Base-by-base conservation (phyloP, 202 grass and related monocot species). In the Hordeum pubiflorum region DNA sequence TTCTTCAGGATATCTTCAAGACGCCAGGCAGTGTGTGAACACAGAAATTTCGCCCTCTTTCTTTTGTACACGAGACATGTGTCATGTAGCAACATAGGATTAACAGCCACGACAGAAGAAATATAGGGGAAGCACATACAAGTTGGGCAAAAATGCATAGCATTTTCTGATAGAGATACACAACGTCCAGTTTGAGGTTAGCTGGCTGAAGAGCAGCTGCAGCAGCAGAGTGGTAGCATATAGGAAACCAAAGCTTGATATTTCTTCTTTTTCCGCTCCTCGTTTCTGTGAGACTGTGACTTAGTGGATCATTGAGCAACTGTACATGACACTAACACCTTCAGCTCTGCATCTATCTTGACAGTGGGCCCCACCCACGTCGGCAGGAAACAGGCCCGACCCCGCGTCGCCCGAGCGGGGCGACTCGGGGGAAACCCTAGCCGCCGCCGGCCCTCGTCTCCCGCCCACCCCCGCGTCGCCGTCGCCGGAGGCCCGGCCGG, bases 1-100 rank as follows among this genome's bases (percentile, higher is more conserved):
- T 81, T 71, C 90, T 97, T 75, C 83, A 87, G 81, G 84, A 91
- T 79, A 64, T 82, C 37, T 77, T 83, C 24, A 61, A 67, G 65
- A 67, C 54, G 29, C 17, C 73, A 63, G 79, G 60, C 37, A 33
- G 76, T 11, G 41, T 31, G 50, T 73, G 73, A 56, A 70, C 27
- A 50, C 2, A 33, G 3, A 76, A n/a, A 24, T 33, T 64, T 46
- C 23, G 17, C 58, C 15, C 12, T 64, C 12, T 13, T 71, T 36
- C 24, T 6, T 59, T 64, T 31, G 10, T 14, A 41, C 33, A 56
- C 64, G 36, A 46, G 26, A 72, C 21, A 76, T n/a, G 77, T 33
- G 26, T 65, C 21, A 76, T n/a, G 77, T 33, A 77, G 43, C 15
- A 31, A 7, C 38, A 1, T 50, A 81, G 82, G 64, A 81, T 58